Evolutionary conservation across 345 rosid genomes (phyloP), one percentile per base, ranked within the genome.

Genomic region (Gossypium rotundifolium): DNA sequence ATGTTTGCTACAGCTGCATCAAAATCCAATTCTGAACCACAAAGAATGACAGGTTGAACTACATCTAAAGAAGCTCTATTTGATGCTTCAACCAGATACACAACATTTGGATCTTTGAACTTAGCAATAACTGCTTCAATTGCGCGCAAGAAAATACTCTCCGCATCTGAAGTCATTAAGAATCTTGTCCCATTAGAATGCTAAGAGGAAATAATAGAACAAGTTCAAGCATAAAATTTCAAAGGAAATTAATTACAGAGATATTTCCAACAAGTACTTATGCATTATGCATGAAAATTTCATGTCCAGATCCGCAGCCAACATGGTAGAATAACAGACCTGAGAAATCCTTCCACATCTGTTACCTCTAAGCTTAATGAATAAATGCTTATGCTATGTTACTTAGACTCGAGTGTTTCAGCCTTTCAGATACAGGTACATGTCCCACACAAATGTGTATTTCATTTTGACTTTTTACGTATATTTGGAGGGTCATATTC

Each of bases 91-190:
- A 89, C 81, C 76, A 89, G 59, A 75, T 87, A 92, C 17, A 74
- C 84, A 78, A 66, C 84, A 77, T 77, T 74, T 4, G 88, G 79
- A 74, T 90, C 95, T 83, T 85, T 92, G 72, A 94, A 86, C 82
- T 84, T 86, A 51, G 88, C 78, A 79, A 77, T 53, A 52, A 84
- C 86, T 45, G 83, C 85, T 69, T 87, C 91, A 49, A 73, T 40
- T n/a, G 93, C 85, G 71, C 62, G 76, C 62, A 62, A 78, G 81
- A 77, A 89, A 75, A 76, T 84, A 73, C 81, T 76, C 77, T 83
- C 84, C 1, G 82, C 86, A 75, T 86, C 97, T 92, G 79, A 38
- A 49, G 79, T 44, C 38, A 65, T 53, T n/a, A 71, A 55, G 38
- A 59, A 61, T 25, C 79, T 62, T 75, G 58, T 22, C 70, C 68